These are phyloP conservation scores for Danielozyma ontarioensis DNA, from an alignment of 805 yeast species.

Conservation along the genomic window DNA sequence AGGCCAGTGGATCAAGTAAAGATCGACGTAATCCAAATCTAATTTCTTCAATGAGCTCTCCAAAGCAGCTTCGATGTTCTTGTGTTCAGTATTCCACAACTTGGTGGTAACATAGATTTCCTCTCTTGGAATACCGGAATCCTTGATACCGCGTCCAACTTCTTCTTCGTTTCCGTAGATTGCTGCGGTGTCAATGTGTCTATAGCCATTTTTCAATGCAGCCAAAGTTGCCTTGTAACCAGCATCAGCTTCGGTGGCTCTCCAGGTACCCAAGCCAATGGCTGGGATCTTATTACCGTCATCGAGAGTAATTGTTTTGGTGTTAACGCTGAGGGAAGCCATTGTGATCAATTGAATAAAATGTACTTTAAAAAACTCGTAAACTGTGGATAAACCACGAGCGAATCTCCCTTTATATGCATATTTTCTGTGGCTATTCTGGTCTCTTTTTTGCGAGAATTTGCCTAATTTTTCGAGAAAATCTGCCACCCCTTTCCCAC, in stretches of 20 bases:
- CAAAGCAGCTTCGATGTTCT: slow-evolving; percentile 48
- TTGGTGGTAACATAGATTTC: slow-evolving; percentile 71
- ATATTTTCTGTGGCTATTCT: too few relatives aligned
- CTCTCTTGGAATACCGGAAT: slow-evolving; percentile 57
- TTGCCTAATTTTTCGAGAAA: too few relatives aligned
- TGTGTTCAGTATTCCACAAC: slow-evolving; percentile 53
- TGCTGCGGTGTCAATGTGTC: slow-evolving; percentile 76
- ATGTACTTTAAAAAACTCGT: too few relatives aligned
- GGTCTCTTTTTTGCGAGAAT: too few relatives aligned
- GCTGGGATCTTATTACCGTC: slow-evolving; percentile 61
- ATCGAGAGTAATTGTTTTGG: slow-evolving; percentile 41
- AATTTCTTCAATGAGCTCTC: slow-evolving; percentile 56
- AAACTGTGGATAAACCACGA: too few relatives aligned
- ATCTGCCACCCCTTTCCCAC: too few relatives aligned
- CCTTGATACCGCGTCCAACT: slow-evolving; percentile 52
- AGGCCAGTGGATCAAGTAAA: slow-evolving; percentile 84
- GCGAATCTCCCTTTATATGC: too few relatives aligned
- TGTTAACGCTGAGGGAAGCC: neutral
- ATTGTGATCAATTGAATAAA: too few relatives aligned
- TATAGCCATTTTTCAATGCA: slow-evolving; percentile 65
- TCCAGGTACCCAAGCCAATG: slow-evolving; percentile 75
- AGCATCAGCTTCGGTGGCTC: slow-evolving; percentile 43
- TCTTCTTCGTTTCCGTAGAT: slow-evolving; percentile 61
- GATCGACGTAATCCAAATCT: slow-evolving; percentile 71
- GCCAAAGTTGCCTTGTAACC: slow-evolving; percentile 52